phyloP scores from a whole-genome alignment of 2,329 filamentous ascomycete genomes.

The Monosporascus sp. region DNA sequence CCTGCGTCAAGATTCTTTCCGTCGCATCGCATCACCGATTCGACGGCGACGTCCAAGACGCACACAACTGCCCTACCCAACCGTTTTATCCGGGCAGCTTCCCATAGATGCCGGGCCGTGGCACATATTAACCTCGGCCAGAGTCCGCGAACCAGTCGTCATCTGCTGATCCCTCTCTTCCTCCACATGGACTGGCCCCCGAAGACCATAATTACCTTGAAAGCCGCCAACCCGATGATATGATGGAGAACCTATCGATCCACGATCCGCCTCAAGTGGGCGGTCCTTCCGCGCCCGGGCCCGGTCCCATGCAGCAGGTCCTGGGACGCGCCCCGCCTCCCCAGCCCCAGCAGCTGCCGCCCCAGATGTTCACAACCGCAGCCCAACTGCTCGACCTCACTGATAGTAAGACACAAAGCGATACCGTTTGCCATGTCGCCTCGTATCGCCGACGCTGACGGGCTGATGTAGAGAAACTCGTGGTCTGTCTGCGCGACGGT shows the following conservation, averaged over 20 bases:
- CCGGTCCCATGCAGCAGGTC: slow-evolving; percentile 20
- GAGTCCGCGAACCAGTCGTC: no score
- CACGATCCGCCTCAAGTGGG: slow-evolving; percentile 41
- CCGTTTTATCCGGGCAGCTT: no score
- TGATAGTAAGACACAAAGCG: slow-evolving; percentile 66
- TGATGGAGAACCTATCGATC: slow-evolving; percentile 51
- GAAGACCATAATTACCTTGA: slow-evolving; percentile 3
- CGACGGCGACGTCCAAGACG: no score
- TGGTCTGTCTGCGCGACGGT: slow-evolving; percentile 86
- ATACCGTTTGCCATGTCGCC: slow-evolving; percentile 1
- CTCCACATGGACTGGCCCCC: slow-evolving; percentile 18
- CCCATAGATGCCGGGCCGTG: no score
- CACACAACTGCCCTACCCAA: no score
- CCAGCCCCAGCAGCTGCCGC: slow-evolving; percentile 61
- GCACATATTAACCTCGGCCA: no score
- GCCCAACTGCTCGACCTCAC: slow-evolving; percentile 93
- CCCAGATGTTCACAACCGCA: slow-evolving; percentile 98
- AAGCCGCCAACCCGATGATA: slow-evolving; percentile 21
- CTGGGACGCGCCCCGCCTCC: slow-evolving; percentile 31
- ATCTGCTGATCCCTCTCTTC: neutral
- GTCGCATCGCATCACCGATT: no score
- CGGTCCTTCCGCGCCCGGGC: slow-evolving; percentile 12
- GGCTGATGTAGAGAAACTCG: slow-evolving; percentile 72
- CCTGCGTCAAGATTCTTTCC: no score
- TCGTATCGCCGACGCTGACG: slow-evolving; percentile 20